Percentiles rank a stretch among this genome's conserved stretches.
Evolutionary conservation across 805 yeast species (phyloP).

Genomic region (Cyberlindnera maritima): DNA sequence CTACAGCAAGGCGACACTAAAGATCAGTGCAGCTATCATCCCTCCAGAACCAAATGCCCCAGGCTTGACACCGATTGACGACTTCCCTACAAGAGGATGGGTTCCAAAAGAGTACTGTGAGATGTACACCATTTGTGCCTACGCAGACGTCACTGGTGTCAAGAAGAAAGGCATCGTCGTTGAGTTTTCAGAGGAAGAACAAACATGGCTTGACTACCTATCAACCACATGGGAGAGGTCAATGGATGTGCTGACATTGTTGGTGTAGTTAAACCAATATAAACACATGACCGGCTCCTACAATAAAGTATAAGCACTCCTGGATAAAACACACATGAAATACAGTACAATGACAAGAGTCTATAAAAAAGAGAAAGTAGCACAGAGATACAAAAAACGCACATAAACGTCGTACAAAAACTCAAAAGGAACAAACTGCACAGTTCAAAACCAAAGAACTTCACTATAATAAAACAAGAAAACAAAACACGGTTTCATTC

Average conservation of each 20-base stretch:
- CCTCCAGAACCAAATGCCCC: conserved; percentile 37
- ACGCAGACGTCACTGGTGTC: conserved; percentile 31
- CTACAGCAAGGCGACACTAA: conserved; percentile 35
- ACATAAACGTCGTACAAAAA: background rate
- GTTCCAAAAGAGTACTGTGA: conserved; percentile 33
- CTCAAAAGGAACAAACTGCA: background rate
- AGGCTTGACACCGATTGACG: background rate
- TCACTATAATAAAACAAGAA: too few relatives aligned
- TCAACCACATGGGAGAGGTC: conserved; percentile 8
- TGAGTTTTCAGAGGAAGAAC: conserved; percentile 5
- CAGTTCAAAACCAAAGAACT: too few relatives aligned
- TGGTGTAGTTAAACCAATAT: background rate
- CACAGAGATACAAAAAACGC: background rate
- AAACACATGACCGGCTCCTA: too few relatives aligned
- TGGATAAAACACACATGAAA: too few relatives aligned
- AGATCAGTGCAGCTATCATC: conserved; percentile 44
- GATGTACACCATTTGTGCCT: conserved; percentile 37
- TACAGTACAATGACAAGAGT: background rate
- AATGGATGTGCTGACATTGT: conserved; percentile 2
- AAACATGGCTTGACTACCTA: conserved; percentile 3
- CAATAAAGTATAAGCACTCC: background rate
- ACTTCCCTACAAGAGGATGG: conserved; percentile 37
- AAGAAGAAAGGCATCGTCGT: conserved; percentile 2
- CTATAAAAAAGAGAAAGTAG: background rate
- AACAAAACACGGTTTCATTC: background rate